A percentile compares a stretch with the other conserved stretches of the same genome.
Conservation (phyloP, 1,284 basidiomycete genomes). For the Tylopilus orsonianus region DNA sequence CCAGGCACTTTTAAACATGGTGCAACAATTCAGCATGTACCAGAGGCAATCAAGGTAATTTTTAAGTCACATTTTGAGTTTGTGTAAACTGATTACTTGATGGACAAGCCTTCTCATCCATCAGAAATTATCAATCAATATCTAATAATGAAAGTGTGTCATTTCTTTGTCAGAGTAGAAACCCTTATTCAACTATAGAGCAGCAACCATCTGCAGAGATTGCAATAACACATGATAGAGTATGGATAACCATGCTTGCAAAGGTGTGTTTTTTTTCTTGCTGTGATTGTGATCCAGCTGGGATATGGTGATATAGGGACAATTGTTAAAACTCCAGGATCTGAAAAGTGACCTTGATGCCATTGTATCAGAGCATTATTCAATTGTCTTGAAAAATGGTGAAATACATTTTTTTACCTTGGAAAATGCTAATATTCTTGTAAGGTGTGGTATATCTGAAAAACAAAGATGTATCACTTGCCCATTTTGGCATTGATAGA, state of each 20-base stretch:
- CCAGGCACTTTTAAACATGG: not conserved
- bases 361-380: not conserved
- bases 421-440: not conserved
- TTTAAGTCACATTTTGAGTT: not conserved
- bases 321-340: not conserved
- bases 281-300: too few relatives aligned
- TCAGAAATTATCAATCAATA: constrained; percentile 4
- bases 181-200: not conserved
- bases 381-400: not conserved
- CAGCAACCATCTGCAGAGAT: not conserved
- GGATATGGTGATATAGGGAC: not conserved
- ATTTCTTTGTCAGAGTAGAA: not conserved
- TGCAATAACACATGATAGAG: not conserved
- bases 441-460: not conserved
- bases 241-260: constrained; percentile 1
- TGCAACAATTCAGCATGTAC: not conserved
- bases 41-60: not conserved
- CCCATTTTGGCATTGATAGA: not conserved
- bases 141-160: not conserved
- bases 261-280: not conserved
- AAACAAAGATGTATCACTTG: not conserved
- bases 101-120: not conserved
- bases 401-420: not conserved
- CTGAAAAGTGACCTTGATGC: not conserved
- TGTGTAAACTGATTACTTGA: not conserved